Base-by-base conservation (phyloP, 2,329 filamentous ascomycete genomes). In the Coniochaeta sp. region DNA sequence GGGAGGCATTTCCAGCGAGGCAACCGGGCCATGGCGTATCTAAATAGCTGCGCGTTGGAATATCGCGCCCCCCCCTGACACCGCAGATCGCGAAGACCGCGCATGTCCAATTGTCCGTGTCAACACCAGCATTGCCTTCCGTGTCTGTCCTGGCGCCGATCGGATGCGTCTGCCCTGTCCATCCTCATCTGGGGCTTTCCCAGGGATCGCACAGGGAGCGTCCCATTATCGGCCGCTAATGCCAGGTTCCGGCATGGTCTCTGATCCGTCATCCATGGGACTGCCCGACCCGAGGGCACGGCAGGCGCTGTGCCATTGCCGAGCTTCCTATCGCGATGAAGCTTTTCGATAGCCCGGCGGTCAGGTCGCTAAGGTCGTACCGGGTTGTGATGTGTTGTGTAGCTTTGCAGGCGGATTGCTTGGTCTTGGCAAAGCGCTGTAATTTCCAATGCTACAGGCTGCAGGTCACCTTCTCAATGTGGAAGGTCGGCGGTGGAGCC, bases 311-410 rank as follows among this genome's bases (percentile, higher is more conserved):
- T 55, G 28, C 5, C 54, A 17, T 19, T 28, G 34, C 19, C 34
- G 22, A 57, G 55, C 55, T 57, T 57, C 55, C 55, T 57, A 56
- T 56, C 34, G 54, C 34, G 50, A 16, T 55, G 30, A n/a, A 55
- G n/a, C 26, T 34, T 55, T 34, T 4, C 26, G 22, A 32, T 30
- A 34, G 26, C 26, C 26, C 50, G n/a, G 14, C 26, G n/a, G 50
- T n/a, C 3, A 55, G 50, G 26, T 55, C 8, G 50, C 32, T n/a
- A 14, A 55, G 50, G 26, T 55, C 8, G 50, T 55, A 56, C 22
- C 22, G 24, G 22, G 19, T 17, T 17, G 26, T 52, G 22, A 30
- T 26, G 26, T 17, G 34, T 56, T 24, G 28, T 36, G 54, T 38
- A 17, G 26, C 52, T n/a, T n/a, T 56, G 19, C 19, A 36, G 42